A percentile compares a stretch with the other conserved stretches of the same genome.
Evolutionary conservation across 108 stramenopile species (phyloP).

Genomic region (Discostella pseudostelligera): DNA sequence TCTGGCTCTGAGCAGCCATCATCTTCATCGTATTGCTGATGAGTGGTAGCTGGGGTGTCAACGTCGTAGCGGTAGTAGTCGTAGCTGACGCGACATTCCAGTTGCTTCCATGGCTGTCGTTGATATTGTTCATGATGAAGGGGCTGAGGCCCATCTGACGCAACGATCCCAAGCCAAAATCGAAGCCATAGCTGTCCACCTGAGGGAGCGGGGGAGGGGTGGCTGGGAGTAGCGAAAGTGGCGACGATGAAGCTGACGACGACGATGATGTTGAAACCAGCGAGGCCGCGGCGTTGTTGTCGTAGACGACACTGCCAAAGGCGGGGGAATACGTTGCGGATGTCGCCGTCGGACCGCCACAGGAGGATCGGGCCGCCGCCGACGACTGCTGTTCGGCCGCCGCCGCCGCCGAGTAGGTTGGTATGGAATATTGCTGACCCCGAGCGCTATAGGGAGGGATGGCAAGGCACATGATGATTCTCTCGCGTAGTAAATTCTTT

Average conservation of each 20-base stretch:
- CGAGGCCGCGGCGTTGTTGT: no score
- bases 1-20: neutral
- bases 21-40: no score
- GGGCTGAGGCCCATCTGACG: neutral
- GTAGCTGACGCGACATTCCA: no score
- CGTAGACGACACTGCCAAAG: no score
- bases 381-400: neutral
- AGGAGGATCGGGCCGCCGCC: neutral
- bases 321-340: no score
- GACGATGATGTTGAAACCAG: no score
- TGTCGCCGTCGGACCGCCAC: no score
- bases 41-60: neutral
- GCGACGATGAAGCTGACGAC: no score
- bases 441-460: neutral
- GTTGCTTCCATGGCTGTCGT: neutral
- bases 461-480: conserved; percentile 3
- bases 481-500: neutral
- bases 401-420: neutral
- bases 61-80: neutral
- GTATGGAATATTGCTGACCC: neutral
- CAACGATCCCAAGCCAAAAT: neutral
- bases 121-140: neutral
- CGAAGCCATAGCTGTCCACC: no score
- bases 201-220: no score
- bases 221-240: no score